These are phyloP conservation scores for Aristolochia contorta DNA, from an alignment of 164 flowering plant species.

Conservation along the genomic window DNA sequence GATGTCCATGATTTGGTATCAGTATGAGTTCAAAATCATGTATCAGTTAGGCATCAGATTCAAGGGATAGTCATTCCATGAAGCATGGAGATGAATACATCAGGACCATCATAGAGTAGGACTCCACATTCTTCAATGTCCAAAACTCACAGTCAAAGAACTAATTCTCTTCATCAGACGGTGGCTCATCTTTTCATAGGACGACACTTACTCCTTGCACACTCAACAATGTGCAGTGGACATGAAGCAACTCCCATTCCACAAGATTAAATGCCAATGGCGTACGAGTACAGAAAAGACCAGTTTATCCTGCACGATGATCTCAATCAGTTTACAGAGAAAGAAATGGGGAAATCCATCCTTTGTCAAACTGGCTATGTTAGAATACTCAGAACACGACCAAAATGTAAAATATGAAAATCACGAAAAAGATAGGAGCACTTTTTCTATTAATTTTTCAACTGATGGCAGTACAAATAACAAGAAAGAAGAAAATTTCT, in stretches of 20 bases:
- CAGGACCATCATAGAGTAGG: not conserved
- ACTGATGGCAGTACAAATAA: too few relatives aligned
- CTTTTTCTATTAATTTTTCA: too few relatives aligned
- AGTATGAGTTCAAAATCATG: too few relatives aligned
- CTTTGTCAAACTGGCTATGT: not conserved
- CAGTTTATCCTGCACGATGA: slow-evolving; percentile 1
- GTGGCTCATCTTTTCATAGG: not conserved
- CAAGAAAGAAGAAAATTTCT: too few relatives aligned
- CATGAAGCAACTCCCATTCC: slow-evolving; percentile 2
- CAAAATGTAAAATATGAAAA: too few relatives aligned
- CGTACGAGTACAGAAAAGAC: not conserved
- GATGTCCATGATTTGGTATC: too few relatives aligned
- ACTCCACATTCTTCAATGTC: not conserved
- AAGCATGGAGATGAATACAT: too few relatives aligned
- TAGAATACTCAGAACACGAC: too few relatives aligned
- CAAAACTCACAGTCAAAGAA: not conserved
- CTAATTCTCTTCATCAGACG: not conserved
- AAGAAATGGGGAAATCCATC: not conserved
- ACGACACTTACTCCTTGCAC: not conserved
- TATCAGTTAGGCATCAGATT: too few relatives aligned
- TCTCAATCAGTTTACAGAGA: not conserved
- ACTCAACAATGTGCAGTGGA: not conserved
- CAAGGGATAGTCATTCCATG: too few relatives aligned
- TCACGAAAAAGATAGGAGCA: too few relatives aligned
- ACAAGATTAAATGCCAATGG: not conserved